Base-by-base conservation (phyloP, 2,329 filamentous ascomycete species). In the Passalora sequoiae region DNA sequence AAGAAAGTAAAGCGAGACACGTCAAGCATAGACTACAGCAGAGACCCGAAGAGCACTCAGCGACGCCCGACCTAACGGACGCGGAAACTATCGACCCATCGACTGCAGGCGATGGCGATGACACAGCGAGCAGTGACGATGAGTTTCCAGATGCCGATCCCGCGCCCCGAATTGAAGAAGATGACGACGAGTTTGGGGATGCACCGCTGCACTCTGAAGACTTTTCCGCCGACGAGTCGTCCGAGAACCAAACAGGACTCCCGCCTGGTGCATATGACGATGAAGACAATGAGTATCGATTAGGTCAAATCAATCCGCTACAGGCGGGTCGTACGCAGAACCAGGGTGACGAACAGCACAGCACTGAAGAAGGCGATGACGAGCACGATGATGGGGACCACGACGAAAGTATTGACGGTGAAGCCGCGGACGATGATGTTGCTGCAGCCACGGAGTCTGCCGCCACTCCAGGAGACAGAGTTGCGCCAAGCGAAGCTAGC, bases 1-100 rank as follows among this genome's bases (percentile, higher is more conserved):
- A 94, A 43, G 85, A 89, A 58, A 95, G 89, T 66, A 86, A 88
- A 62, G 76, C 74, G 3, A 84, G 80, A 44, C 89, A 96, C 64
- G 74, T 81, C 30, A 91, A 86, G 62, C 84, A 94, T 62, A 75
- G 83, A 42, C 53, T 82, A 24, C 68, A 73, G n/a, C 42, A 47
- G 17, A 46, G 43, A 10, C 51, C 52, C 3, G 55, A 54, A 13
- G 36, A 57, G 39, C 56, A 46, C 21, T 29, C 47, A 12, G 49
- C 46, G 3, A 51, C 38, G 2, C 13, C 64, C 9, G 61, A 60
- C 13, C 33, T 54, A 20, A 61, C 64, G 10, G 60, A 63, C 22
- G 59, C 53, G 31, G 49, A 62, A 47, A 60, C 60, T 12, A 53
- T 57, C 35, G 60, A 62, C n/a, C 50, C 49, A 9, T 54, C 52